Base-by-base conservation (phyloP, 2,329 filamentous ascomycete species). In the Microascus cirrosus region DNA sequence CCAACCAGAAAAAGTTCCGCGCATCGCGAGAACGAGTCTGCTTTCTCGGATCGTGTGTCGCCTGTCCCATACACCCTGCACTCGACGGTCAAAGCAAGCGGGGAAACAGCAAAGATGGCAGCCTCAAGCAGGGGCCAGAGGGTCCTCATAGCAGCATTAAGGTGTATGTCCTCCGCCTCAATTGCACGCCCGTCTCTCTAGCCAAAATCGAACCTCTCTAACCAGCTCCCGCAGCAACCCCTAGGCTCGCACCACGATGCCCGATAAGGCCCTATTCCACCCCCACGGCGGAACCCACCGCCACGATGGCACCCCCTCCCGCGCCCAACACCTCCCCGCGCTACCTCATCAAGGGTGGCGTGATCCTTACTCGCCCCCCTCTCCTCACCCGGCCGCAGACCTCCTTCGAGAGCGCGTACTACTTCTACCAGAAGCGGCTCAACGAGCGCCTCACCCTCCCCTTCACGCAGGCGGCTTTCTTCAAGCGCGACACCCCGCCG, bases 381-480 rank as follows among this genome's bases (percentile, higher is more conserved):
- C 77, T 95, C 60, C 79, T 99, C 66, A 97, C 94, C 28, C 87
- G 89, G 63, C 79, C 87, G 61, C 85, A 93, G 57, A 89, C 88
- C 36, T 80, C 89, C 13, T 97, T 99, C 73, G 94, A 99, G 73
- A 88, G 90, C 68, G 81, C 93, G 62, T 97, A 87, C 75, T 96
- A 87, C 78, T 91, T 99, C 70, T 99, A 99, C 76, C 94, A 99
- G 76, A 93, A 93, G 66, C 90, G 94, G 15, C 81, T 99, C 60
- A 96, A 97, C 72, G 94, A 99, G 78, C 89, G 94, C 51, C 80
- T 96, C 56, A 85, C 86, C 22, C 81, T 94, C 4, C 89, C 92
- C 1, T 99, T 97, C 72, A 88, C 88, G 59, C 84, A 89, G 63
- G 89, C 89, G 70, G 94, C 97, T 75, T 99, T 95, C 80, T 95